phyloP scores from a whole-genome alignment of 306 rosid species.

The Dicorynia guianensis region DNA sequence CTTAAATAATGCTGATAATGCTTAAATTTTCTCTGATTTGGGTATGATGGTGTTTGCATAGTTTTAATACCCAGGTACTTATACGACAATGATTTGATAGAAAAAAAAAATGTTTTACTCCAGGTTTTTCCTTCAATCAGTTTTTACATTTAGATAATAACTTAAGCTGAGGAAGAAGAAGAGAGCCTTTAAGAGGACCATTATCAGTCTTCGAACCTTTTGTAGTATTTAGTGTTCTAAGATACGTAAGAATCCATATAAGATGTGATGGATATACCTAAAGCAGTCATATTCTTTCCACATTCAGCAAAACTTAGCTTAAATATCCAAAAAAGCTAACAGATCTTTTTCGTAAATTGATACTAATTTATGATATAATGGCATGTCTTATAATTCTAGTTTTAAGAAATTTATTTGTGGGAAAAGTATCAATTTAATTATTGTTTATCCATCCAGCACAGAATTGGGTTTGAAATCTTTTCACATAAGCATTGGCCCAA shows the following conservation, averaged over 20 bases:
- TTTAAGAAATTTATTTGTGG: slow-evolving; percentile 25
- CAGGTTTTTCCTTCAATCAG: not conserved
- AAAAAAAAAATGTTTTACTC: not conserved
- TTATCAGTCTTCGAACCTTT: slow-evolving; percentile 10
- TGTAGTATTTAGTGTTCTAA: not conserved
- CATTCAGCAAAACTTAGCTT: slow-evolving; percentile 7
- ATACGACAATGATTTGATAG: slow-evolving; percentile 29
- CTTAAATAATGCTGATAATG: slow-evolving; percentile 11
- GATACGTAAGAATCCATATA: not conserved
- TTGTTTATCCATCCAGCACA: not conserved
- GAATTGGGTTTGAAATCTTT: slow-evolving; percentile 19
- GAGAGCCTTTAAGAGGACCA: not conserved
- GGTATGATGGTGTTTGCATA: not conserved
- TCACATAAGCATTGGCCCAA: not conserved
- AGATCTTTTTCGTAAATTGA: not conserved
- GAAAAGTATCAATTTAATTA: not conserved
- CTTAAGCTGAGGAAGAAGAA: not conserved
- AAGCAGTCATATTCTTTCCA: not conserved
- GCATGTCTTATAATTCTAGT: not conserved
- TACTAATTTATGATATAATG: slow-evolving; percentile 10
- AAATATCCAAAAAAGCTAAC: slow-evolving; percentile 2
- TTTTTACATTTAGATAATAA: not conserved
- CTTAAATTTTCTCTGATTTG: slow-evolving; percentile 11
- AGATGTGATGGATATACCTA: not conserved
- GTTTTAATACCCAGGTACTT: not conserved